Base-by-base conservation (phyloP, 1,284 basidiomycete genomes). In the Trichosporon coremiiforme region DNA sequence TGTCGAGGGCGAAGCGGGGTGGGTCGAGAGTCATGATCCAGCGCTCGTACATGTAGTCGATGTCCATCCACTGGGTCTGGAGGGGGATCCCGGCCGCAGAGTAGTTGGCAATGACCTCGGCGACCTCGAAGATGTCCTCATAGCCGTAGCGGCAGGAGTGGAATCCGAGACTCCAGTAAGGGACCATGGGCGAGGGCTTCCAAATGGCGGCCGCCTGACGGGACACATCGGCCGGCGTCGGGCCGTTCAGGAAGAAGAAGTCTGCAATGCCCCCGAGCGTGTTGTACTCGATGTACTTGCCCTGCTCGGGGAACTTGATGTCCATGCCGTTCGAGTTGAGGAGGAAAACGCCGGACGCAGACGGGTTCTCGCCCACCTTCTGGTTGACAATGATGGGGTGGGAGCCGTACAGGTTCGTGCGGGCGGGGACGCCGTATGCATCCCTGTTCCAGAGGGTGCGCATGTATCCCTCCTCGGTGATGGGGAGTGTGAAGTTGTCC, bases 21-120 rank as follows among this genome's bases (percentile, higher is more conserved):
- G 89, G 88, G 74, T 90, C 89, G 41, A 88, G 83, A 0, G 90
- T 91, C 82, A 90, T 90, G 68, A 90, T 87, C 25, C 87, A 75
- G 55, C 89, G 86, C 67, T 86, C 82, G 78, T 87, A 84, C 90
- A 91, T 91, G 79, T 90, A 91, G 79, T 91, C 90, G 55, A 77
- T 76, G 65, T 75, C 75, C 70, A 72, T 76, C 78, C 73, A 75
- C 71, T 71, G 72, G 2, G 72, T 74, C 57, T 74, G 73, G 12
- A 74, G 53, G 2, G 73, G 73, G 63, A 74, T 74, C 31, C 71
- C 71, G 0, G 78, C 76, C 35, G 69, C 67, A 15, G 74, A 71
- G 69, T 79, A 78, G 68, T 78, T 78, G 35, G 70, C 64, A 13
- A 78, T 71, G 8, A 72, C 72, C 71, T 78, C 73, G 22, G 77